Evolutionary conservation across 2,329 filamentous ascomycete genomes (phyloP).

Genomic region (Fusarium torulosum): DNA sequence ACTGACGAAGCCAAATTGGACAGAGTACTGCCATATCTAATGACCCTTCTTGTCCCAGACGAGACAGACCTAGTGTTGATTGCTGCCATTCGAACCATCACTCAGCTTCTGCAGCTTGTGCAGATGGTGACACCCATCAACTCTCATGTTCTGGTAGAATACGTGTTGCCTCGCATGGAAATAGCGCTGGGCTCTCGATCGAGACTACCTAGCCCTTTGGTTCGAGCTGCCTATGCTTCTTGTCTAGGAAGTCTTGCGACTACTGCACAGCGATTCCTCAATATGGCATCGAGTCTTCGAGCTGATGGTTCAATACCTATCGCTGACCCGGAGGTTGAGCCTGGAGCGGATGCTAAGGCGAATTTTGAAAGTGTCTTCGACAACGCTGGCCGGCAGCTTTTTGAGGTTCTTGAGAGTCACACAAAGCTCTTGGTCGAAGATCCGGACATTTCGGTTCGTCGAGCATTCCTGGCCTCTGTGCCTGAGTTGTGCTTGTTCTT

Average conservation of each 20-base stretch:
- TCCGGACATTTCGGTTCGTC: slow-evolving; percentile 83
- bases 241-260: slow-evolving; percentile 90
- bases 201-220: slow-evolving; percentile 70
- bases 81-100: slow-evolving; percentile 85
- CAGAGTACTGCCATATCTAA: slow-evolving; percentile 89
- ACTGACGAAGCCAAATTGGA: slow-evolving; percentile 98
- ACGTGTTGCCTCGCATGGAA: slow-evolving; percentile 74
- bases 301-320: slow-evolving; percentile 85
- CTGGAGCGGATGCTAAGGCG: slow-evolving; percentile 73
- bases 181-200: slow-evolving; percentile 62
- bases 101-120: slow-evolving; percentile 88
- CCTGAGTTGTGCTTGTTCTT: slow-evolving; percentile 96
- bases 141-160: slow-evolving; percentile 76
- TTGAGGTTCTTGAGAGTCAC: slow-evolving; percentile 86
- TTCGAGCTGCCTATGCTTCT: slow-evolving; percentile 92
- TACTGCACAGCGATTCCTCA: slow-evolving; percentile 86
- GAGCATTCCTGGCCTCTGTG: slow-evolving; percentile 92
- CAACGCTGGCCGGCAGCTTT: slow-evolving; percentile 83
- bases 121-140: slow-evolving; percentile 86
- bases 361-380: slow-evolving; percentile 89
- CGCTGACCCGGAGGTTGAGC: slow-evolving; percentile 83
- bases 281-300: slow-evolving; percentile 89
- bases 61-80: slow-evolving; percentile 86
- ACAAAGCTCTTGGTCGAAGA: slow-evolving; percentile 93
- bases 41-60: slow-evolving; percentile 81